Percentiles rank a stretch among this genome's conserved stretches.
Conservation (phyloP, 78 protist species). For the Planoprotostelium fungivorum region DNA sequence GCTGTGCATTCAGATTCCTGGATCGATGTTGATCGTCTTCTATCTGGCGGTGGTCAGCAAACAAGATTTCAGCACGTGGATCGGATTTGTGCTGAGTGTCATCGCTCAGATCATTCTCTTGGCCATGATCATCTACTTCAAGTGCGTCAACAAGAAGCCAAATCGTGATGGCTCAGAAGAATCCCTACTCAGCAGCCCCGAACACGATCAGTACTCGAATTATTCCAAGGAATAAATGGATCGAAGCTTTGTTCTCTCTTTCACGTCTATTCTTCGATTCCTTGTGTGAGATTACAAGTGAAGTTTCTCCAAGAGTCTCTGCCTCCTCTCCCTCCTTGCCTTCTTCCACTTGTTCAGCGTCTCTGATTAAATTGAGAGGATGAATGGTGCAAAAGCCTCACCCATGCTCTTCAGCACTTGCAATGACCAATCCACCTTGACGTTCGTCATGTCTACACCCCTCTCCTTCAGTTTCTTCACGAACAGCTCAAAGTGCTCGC, state of each 20-base stretch:
- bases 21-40: slow-evolving; percentile 27
- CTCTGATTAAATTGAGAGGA: no score
- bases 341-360: not conserved
- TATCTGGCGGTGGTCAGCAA: slow-evolving; percentile 37
- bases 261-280: no score
- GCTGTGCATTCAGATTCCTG: slow-evolving; percentile 53
- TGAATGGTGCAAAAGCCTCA: no score
- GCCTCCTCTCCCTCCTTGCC: not conserved
- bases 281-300: no score
- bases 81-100: slow-evolving; percentile 33
- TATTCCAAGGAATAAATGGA: no score
- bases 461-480: not conserved
- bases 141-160: no score
- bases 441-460: not conserved
- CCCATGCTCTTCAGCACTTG: not conserved
- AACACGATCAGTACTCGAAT: no score
- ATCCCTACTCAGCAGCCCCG: no score
- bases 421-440: not conserved
- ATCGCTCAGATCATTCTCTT: slow-evolving; percentile 25
- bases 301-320: not conserved
- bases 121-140: slow-evolving; percentile 16
- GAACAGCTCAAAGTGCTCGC: not conserved
- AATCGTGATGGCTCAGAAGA: no score
- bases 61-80: slow-evolving; percentile 51
- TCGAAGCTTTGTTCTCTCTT: no score